Conservation (phyloP, 768 basidiomycete genomes). For the Solioccasus polychromus region DNA sequence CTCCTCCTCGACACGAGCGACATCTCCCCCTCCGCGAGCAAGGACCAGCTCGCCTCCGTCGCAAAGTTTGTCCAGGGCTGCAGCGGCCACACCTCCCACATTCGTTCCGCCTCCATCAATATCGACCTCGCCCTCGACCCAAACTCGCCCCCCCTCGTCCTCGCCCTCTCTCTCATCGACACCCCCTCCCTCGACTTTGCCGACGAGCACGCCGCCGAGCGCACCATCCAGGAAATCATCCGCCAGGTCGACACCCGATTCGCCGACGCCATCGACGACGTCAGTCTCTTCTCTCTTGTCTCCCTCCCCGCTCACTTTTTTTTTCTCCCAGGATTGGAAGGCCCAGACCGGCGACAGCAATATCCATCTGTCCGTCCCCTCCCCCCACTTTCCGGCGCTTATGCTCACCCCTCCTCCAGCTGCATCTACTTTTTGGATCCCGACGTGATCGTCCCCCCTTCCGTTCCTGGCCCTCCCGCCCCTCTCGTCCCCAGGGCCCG, state of each 20-base stretch:
- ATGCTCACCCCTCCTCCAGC: conserved; percentile 38
- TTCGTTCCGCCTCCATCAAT: conserved; percentile 69
- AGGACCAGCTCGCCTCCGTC: conserved; percentile 76
- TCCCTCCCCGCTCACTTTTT: conserved; percentile 18
- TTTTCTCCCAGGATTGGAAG: conserved; percentile 59
- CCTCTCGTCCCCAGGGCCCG: conserved; percentile 68
- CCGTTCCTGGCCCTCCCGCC: conserved; percentile 61
- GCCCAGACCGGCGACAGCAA: conserved; percentile 70
- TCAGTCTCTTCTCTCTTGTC: conserved; percentile 42
- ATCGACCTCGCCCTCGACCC: conserved; percentile 58
- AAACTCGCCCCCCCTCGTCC: conserved; percentile 41
- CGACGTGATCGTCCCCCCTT: conserved; percentile 71
- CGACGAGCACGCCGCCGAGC: conserved; percentile 63
- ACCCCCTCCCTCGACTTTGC: conserved; percentile 77
- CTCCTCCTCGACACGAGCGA: conserved; percentile 80
- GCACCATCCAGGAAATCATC: conserved; percentile 63
- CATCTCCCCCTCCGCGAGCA: conserved; percentile 57
- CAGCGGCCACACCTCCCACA: conserved; percentile 68
- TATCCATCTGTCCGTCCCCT: conserved; percentile 67
- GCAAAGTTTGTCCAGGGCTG: conserved; percentile 80
- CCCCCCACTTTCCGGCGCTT: conserved; percentile 23
- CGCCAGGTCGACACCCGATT: conserved; percentile 72
- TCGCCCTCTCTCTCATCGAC: conserved; percentile 74
- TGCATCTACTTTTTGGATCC: conserved; percentile 90
- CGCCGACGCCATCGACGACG: conserved; percentile 72